Conservation (phyloP, 1,284 basidiomycete species). For the Cutaneotrichosporon dermatis region DNA sequence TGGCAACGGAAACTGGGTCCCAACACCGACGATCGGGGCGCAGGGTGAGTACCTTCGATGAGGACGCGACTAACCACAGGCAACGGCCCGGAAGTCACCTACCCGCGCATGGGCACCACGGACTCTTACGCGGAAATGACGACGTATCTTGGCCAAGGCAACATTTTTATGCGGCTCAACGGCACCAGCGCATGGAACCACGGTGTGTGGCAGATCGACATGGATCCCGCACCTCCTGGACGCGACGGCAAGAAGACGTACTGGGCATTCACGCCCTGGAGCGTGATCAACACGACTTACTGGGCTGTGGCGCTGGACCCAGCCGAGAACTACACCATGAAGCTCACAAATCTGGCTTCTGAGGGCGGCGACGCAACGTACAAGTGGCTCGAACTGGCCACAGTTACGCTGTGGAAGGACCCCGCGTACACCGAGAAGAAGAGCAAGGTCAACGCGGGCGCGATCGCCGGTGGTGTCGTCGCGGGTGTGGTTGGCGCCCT, state of each 20-base stretch:
- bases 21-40: background rate
- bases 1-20: background rate
- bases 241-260: background rate
- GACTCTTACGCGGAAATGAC: background rate
- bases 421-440: background rate
- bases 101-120: background rate
- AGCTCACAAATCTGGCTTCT: background rate
- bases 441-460: background rate
- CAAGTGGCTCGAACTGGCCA: background rate
- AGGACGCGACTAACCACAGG: background rate
- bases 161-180: background rate
- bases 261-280: background rate
- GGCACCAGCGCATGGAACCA: background rate
- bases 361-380: background rate
- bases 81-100: background rate
- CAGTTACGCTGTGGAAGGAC: background rate
- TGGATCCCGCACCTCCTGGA: background rate
- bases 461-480: background rate
- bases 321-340: background rate
- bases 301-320: background rate
- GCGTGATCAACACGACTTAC: background rate
- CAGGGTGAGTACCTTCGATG: background rate
- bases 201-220: background rate
- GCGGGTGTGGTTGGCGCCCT: background rate
- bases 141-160: background rate